Percentiles rank a stretch among this genome's conserved stretches.
Evolutionary conservation across 2,329 filamentous ascomycete species (phyloP).

Genomic region (Elsinoe australis): DNA sequence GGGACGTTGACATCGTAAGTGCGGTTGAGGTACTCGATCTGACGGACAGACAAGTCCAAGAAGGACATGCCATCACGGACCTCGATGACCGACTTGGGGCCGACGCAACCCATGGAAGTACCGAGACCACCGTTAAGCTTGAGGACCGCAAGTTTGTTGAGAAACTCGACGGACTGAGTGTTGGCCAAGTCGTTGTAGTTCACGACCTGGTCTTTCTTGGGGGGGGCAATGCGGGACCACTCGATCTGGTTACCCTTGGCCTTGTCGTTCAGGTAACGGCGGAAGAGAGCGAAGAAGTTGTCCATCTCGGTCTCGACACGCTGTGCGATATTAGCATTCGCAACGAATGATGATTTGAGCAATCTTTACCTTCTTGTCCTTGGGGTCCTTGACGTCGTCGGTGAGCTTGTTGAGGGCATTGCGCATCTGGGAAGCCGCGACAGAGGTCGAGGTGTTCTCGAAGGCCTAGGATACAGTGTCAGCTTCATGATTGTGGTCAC

Average conservation of each 20-base stretch:
- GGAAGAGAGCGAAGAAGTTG: conserved; percentile 99
- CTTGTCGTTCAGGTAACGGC: conserved; percentile 96
- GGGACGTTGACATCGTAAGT: conserved; percentile 96
- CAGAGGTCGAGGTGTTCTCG: conserved; percentile 97
- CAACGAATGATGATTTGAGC: conserved; percentile 21
- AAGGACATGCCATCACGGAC: conserved; percentile 99
- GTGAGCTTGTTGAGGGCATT: conserved; percentile 89
- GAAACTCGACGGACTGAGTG: conserved; percentile 83
- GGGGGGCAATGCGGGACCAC: conserved; percentile 94
- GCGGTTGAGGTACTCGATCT: conserved; percentile 98
- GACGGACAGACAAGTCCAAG: conserved; percentile 93
- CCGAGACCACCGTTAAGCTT: conserved; percentile 99
- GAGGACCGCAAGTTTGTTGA: conserved; percentile 94
- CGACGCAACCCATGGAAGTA: conserved; percentile 99
- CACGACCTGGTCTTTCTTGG: conserved; percentile 86
- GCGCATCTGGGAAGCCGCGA: conserved; percentile 97
- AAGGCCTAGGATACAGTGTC: conserved; percentile 61
- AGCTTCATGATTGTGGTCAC: no score
- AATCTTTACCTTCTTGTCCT: conserved; percentile 63
- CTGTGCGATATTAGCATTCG: conserved; percentile 29
- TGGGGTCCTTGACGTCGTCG: conserved; percentile 77
- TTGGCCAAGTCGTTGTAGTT: conserved; percentile 87
- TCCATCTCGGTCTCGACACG: conserved; percentile 99
- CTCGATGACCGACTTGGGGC: conserved; percentile 98
- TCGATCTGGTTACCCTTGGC: conserved; percentile 94